Conservation (phyloP, 495 filamentous ascomycete species). For the Penicillium waksmanii region DNA sequence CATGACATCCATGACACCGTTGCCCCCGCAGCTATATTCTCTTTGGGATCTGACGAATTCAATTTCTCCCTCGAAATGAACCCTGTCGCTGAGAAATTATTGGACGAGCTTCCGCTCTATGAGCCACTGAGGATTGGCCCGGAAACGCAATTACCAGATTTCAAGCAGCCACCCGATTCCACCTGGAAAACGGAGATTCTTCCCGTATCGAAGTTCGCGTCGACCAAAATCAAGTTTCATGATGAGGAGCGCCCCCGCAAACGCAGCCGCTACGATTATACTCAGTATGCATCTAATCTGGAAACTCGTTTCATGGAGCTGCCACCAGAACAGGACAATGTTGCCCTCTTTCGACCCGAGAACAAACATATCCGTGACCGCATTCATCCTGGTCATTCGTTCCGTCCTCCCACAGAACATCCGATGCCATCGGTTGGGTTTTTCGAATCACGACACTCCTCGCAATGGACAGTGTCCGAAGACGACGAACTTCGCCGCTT, state of each 20-base stretch:
- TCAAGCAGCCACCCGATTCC: constrained; percentile 66
- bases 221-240: constrained; percentile 74
- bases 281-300: constrained; percentile 64
- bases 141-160: constrained; percentile 54
- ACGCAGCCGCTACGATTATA: constrained; percentile 77
- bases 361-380: constrained; percentile 89
- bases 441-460: constrained; percentile 81
- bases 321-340: constrained; percentile 71
- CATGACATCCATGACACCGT: constrained; percentile 44
- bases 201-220: constrained; percentile 84
- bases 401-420: constrained; percentile 88
- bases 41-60: constrained; percentile 77
- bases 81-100: constrained; percentile 74
- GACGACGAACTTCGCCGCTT: constrained; percentile 85
- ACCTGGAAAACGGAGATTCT: constrained; percentile 75
- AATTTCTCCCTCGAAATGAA: constrained; percentile 78
- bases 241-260: constrained; percentile 71
- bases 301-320: constrained; percentile 56
- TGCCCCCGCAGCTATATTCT: constrained; percentile 78
- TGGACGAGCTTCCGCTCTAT: constrained; percentile 84
- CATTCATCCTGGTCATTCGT: constrained; percentile 88
- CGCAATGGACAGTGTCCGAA: constrained; percentile 88
- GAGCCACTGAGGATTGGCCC: constrained; percentile 64
- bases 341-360: constrained; percentile 87
- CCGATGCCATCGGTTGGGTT: constrained; percentile 86